Base-by-base conservation (phyloP, 257 asterid genomes). In the Nicotiana tomentosiformis region DNA sequence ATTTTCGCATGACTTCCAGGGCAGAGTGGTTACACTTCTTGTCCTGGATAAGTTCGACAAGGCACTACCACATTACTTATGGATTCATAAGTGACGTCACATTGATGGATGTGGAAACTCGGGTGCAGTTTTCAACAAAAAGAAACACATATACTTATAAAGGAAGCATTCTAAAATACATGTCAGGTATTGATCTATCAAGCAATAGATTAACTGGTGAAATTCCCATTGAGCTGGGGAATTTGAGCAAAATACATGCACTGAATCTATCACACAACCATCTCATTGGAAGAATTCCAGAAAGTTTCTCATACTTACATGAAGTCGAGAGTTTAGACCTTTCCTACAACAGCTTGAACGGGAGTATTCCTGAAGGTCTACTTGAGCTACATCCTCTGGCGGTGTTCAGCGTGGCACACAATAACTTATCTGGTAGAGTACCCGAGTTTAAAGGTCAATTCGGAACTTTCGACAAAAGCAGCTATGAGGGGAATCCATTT, bases 141-240 rank as follows among this genome's bases (percentile, higher is more conserved):
- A 16, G 77, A 20, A 80, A 64, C 16, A 56, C 61, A 1, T 16
- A 56, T 51, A 1, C 61, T 18, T 82, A 69, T 12, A 37, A 68
- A 58, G 80, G 80, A 26, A 56, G 33, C 69, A 33, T 69, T 56
- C 68, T 82, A 10, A 2, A 23, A 16, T 8, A 67, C 23, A 82
- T 82, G 80, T 15, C 80, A 7, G 84, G 60, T 67, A 58, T 82
- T 68, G 80, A 82, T 82, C 60, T 82, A 20, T 82, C 84, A 51
- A 67, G 49, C 30, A 82, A 69, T 4, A 4, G 51, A 55, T 33
- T 82, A 56, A 18, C 55, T 0, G 80, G 80, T 55, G 29, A 55
- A 8, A 82, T 82, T 55, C 84, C 84, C 8, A 0, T 12, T 35
- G 57, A 56, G 16, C 80, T 57, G 7, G 84, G 80, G 6, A 82